Evolutionary conservation across 805 yeast genomes (phyloP).

Genomic region (Lachancea cidri): DNA sequence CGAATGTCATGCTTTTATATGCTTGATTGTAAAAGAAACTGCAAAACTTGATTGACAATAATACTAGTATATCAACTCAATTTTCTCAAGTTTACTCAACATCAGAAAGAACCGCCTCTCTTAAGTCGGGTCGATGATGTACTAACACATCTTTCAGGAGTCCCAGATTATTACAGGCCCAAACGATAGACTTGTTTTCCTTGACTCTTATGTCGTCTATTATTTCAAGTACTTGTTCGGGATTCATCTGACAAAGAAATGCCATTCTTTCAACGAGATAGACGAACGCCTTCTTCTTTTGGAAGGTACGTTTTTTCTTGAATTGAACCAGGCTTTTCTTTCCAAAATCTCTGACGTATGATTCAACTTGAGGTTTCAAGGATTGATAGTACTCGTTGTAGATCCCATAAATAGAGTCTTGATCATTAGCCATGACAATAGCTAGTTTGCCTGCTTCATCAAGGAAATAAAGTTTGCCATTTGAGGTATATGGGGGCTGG

Average conservation of each 20-base stretch:
- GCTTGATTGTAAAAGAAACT: no score
- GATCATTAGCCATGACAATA: constrained; percentile 11
- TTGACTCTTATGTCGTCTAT: constrained; percentile 8
- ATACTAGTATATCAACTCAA: no score
- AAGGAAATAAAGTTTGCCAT: constrained; percentile 8
- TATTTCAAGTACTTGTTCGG: constrained; percentile 9
- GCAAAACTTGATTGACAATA: no score
- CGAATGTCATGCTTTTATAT: no score
- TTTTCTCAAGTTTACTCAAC: constrained; percentile 5
- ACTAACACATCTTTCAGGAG: constrained; percentile 6
- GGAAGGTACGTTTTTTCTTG: constrained; percentile 11
- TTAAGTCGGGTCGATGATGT: constrained; percentile 7
- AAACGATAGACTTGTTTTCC: constrained; percentile 11
- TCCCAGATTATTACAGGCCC: constrained; percentile 13
- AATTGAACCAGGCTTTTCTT: constrained; percentile 8
- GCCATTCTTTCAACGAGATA: constrained; percentile 10
- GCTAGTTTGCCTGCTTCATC: constrained; percentile 9
- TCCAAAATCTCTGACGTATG: constrained; percentile 10
- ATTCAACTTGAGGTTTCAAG: constrained; percentile 10
- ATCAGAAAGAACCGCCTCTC: constrained; percentile 6
- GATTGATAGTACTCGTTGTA: constrained; percentile 13
- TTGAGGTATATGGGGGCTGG: constrained; percentile 7
- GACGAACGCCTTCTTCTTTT: constrained; percentile 13
- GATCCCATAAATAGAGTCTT: constrained; percentile 10
- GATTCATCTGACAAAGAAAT: not conserved